Percentiles rank a stretch among this genome's conserved stretches.
These are phyloP conservation scores for Erodium texanum DNA, from an alignment of 441 rosid species.

Conservation along the genomic window DNA sequence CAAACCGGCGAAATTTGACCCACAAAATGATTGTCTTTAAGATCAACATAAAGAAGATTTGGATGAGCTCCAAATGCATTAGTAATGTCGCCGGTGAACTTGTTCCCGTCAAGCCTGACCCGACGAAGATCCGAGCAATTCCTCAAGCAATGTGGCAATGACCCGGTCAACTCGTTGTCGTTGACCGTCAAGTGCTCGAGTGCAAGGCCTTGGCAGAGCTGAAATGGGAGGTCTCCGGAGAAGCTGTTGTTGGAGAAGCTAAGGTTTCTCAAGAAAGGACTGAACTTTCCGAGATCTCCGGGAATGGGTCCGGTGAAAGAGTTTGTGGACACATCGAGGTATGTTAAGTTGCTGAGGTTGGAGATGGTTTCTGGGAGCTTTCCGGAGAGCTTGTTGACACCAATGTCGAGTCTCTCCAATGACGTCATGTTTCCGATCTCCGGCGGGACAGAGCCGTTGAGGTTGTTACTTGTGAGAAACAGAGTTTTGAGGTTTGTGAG, in stretches of 20 bases:
- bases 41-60: conserved; percentile 27
- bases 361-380: not conserved
- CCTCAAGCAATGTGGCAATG: conserved; percentile 53
- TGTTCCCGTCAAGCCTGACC: conserved; percentile 47
- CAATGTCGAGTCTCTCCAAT: not conserved
- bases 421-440: not conserved
- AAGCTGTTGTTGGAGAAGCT: conserved; percentile 63
- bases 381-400: not conserved
- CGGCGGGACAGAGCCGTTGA: not conserved
- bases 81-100: conserved; percentile 42
- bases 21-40: conserved; percentile 36
- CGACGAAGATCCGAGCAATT: conserved; percentile 33
- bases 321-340: not conserved
- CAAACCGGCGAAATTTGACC: conserved; percentile 44
- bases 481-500: not conserved
- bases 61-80: conserved; percentile 47
- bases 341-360: not conserved
- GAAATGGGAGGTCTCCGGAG: conserved; percentile 45
- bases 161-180: conserved; percentile 43
- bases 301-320: not conserved
- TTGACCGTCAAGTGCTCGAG: conserved; percentile 34
- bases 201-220: conserved; percentile 40
- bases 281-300: not conserved
- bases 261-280: not conserved
- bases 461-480: not conserved